Evolutionary conservation across 1,139 yeast genomes (phyloP).

Genomic region (Sugiyamaella japonica): DNA sequence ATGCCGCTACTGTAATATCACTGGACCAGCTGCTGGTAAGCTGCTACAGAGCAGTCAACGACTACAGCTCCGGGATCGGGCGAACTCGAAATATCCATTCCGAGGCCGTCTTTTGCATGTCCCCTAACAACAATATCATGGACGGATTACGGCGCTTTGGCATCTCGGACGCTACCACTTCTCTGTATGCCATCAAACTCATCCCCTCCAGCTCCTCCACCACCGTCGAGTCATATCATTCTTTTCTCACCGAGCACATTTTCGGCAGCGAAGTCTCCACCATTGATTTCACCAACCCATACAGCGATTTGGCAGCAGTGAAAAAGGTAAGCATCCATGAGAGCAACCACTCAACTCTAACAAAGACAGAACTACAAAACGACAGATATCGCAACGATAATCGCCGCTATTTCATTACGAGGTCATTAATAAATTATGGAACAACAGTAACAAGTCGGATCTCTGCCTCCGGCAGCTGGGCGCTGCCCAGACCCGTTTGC

Average conservation of each 20-base stretch:
- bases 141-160: conserved; percentile 52
- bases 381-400: conserved; percentile 12
- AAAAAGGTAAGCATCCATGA: conserved; percentile 32
- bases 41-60: conserved; percentile 51
- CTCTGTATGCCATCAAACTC: conserved; percentile 45
- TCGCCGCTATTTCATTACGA: conserved; percentile 18
- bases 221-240: conserved; percentile 9
- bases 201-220: conserved; percentile 13
- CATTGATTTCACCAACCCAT: not conserved
- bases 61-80: conserved; percentile 43
- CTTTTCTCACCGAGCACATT: conserved; percentile 20
- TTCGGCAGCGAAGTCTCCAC: conserved; percentile 28
- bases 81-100: conserved; percentile 54
- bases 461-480: too few species aligned
- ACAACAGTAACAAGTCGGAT: too few species aligned
- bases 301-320: conserved; percentile 41
- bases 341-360: not conserved
- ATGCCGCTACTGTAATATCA: conserved; percentile 47
- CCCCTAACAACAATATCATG: conserved; percentile 53
- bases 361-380: conserved; percentile 31
- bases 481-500: too few species aligned
- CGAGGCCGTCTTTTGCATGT: conserved; percentile 52
- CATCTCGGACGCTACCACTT: conserved; percentile 42
- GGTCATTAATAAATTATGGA: conserved; percentile 14
- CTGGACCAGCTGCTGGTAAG: conserved; percentile 53